These are phyloP conservation scores for Crucihimalaya himalaica DNA, from an alignment of 345 rosid genomes.

Conservation along the genomic window DNA sequence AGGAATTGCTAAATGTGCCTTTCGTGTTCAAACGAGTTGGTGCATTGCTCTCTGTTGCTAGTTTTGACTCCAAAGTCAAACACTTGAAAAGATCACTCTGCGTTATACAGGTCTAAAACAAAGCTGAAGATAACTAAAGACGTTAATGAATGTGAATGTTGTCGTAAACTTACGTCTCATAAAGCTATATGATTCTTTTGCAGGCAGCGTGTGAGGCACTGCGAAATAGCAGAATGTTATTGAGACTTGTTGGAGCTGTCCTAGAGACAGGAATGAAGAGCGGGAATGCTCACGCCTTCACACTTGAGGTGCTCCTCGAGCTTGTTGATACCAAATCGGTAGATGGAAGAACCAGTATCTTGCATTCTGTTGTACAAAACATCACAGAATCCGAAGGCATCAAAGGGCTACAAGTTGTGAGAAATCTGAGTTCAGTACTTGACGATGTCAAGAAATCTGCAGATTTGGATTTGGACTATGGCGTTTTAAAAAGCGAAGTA, in stretches of 20 bases:
- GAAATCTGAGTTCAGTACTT: conserved; percentile 21
- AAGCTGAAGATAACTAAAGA: not conserved
- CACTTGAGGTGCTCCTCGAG: conserved; percentile 69
- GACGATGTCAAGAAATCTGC: conserved; percentile 35
- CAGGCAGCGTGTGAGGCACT: conserved; percentile 73
- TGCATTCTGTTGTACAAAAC: conserved; percentile 71
- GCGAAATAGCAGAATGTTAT: conserved; percentile 57
- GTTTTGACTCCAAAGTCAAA: conserved; percentile 10
- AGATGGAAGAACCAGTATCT: conserved; percentile 71
- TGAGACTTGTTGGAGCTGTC: conserved; percentile 70
- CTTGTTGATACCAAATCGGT: conserved; percentile 60
- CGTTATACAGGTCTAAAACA: conserved; percentile 26
- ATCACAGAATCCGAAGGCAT: conserved; percentile 63
- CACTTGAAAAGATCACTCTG: conserved; percentile 18
- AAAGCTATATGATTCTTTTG: conserved; percentile 10
- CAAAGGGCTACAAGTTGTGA: conserved; percentile 20
- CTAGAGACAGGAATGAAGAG: conserved; percentile 63
- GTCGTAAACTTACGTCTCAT: not conserved
- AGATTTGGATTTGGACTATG: conserved; percentile 28
- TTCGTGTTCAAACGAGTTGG: conserved; percentile 27
- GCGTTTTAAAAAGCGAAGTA: conserved; percentile 10
- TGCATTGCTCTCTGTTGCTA: conserved; percentile 30
- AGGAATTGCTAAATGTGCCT: conserved; percentile 39
- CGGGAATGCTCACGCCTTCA: conserved; percentile 71
- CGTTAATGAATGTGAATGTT: not conserved